Conservation (phyloP, 371 early-diverging fungal species). For the Lichtheimia ramosa region DNA sequence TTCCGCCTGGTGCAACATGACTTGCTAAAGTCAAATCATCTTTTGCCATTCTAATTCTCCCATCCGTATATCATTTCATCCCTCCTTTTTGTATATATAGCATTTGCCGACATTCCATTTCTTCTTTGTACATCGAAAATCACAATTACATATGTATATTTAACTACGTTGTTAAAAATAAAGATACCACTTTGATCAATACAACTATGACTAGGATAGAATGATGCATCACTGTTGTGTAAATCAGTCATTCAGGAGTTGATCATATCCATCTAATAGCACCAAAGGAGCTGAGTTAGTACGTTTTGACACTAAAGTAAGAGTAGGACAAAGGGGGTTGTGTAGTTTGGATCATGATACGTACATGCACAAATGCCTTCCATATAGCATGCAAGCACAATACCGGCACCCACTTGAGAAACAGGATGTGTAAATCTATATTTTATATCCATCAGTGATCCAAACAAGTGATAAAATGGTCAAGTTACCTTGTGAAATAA, state of each 20-base stretch:
- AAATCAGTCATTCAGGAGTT: conserved; percentile 31
- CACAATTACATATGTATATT: neutral
- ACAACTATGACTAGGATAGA: no score
- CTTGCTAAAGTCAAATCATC: neutral
- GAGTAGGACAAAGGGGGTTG: neutral
- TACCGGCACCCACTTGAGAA: conserved; percentile 75
- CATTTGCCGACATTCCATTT: neutral
- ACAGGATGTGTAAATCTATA: conserved; percentile 66
- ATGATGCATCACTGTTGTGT: no score
- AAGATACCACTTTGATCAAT: neutral
- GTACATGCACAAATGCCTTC: conserved; percentile 68
- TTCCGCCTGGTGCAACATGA: conserved; percentile 29
- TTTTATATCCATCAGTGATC: neutral
- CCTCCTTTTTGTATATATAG: conserved; percentile 7
- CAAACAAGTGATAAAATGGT: neutral
- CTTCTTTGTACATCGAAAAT: conserved; percentile 1
- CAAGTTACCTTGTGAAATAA: conserved; percentile 65
- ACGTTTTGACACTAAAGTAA: neutral
- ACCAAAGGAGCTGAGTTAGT: neutral
- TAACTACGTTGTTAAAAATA: neutral
- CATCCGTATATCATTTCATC: neutral
- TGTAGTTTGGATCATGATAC: neutral
- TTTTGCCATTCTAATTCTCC: conserved; percentile 2
- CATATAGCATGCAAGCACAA: conserved; percentile 76
- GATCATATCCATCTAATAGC: conserved; percentile 38